Base-by-base conservation (phyloP, 1,139 yeast species). In the Protomyces pachydermus region DNA sequence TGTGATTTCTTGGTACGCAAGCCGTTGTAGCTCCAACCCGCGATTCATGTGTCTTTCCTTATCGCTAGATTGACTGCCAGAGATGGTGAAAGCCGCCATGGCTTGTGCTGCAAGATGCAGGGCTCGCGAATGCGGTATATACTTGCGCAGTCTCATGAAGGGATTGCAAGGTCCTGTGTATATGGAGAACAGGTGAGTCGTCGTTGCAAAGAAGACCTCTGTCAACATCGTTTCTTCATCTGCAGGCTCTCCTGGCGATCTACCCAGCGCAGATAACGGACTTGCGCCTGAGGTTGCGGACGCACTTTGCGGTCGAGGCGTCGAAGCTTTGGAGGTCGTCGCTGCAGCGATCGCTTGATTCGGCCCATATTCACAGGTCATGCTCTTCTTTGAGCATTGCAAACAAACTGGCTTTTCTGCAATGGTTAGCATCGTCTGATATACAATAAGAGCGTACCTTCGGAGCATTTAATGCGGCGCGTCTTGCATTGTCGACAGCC, bases 401-500 rank as follows among this genome's bases (percentile, higher is more conserved):
- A 18, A 48, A 34, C 62, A 58, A 3, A 16, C 12, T 16, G 83
- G 83, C 20, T 77, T 70, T 32, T 42, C 48, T 42, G 20, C 20
- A 10, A 2, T 1, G 3, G 32, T 28, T 28, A 18, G 16, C 12
- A 16, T 18, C 20, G 3, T 16, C 23, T 12, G 9, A 1, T 42
- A 1, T 28, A n/a, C 23, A 42, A 16, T 6, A 42, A 2, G 48
- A 42, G 20, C 25, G 12, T n/a, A 42, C 72, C 74, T 70, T 80
- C 83, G 68, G 80, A 82, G 71, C 83, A 80, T 65, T 82, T 76
- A 50, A 80, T 78, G 69, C 80, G 78, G 67, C 80, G 75, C 52
- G 75, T 71, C 67, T 80, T 80, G 72, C 83, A 80, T 65, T 76
- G 77, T 10, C 69, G 66, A 69, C 83, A 80, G 1, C 83, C 83